Base-by-base conservation (phyloP, 1,284 basidiomycete genomes). In the Naganishia cerealis region DNA sequence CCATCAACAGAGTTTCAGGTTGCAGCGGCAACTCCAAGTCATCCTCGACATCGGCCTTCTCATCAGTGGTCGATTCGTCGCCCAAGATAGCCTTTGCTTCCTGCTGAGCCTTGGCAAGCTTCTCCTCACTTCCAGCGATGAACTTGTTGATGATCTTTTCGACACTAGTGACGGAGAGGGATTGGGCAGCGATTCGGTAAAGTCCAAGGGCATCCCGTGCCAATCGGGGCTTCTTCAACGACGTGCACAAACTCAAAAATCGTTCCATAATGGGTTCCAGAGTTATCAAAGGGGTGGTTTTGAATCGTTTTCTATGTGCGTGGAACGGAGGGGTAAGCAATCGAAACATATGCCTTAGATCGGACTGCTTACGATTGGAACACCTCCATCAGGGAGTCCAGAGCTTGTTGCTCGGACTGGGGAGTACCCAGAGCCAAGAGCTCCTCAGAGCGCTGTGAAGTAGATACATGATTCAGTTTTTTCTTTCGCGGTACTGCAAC, bases 121-220 rank as follows among this genome's bases (percentile, higher is more conserved):
- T 94, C 39, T 86, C 86, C 79, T 97, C 92, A 18, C 94, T 88
- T 58, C 93, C 86, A 71, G 88, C 86, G 75, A 99, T 86, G 78
- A 99, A 97, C 70, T 87, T 86, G 72, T 89, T 90, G 76, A 99
- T 90, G 75, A 98, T 94, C 67, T 86, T 84, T 80, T 99, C 95
- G 78, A 99, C 94, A 71, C 91, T 93, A 62, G 86, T 86, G 36
- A 97, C 92, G 77, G 88, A 92, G 29, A 90, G 88, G 78, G 96
- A 95, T 78, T 98, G 94, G 0, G 91, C 91, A 71, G 94, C 92
- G 79, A 95, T 95, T 84, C 94, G 95, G 86, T 90, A 97, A 79
- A 94, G 90, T 88, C 80, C 71, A 57, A 99, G 86, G 39, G 93
- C 95, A 76, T 96, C 93, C 80, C 96, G 95, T 24, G 93, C 95